phyloP scores from a whole-genome alignment of 2,329 filamentous ascomycete genomes.

The Myrmaecium sp. region DNA sequence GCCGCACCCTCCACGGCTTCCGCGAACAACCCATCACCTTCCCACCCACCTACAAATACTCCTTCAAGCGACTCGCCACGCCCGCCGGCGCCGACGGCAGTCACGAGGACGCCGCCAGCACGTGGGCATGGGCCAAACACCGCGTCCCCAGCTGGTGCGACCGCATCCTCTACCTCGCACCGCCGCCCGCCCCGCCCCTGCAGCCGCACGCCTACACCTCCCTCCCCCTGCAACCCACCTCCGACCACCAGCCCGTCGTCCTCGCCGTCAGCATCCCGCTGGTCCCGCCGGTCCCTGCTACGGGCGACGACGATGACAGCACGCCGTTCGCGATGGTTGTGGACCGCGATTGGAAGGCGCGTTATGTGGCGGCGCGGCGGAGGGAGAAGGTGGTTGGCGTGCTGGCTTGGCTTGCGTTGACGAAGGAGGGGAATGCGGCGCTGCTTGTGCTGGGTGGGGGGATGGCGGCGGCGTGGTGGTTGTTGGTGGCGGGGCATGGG shows the following conservation, averaged over 20 bases:
- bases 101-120: conserved; percentile 7
- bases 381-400: conserved; percentile 44
- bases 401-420: conserved; percentile 35
- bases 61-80: conserved; percentile 17
- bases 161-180: conserved; percentile 56
- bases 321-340: conserved; percentile 42
- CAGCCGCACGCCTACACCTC: conserved; percentile 48
- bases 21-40: conserved; percentile 59
- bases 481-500: conserved; percentile 9
- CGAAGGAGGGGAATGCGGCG: conserved; percentile 27
- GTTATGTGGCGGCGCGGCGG: conserved; percentile 35
- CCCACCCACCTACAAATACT: conserved; percentile 89
- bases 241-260: conserved; percentile 76
- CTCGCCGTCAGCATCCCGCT: conserved; percentile 43
- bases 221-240: conserved; percentile 62
- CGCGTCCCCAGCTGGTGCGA: conserved; percentile 92
- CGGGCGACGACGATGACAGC: conserved; percentile 18
- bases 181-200: conserved; percentile 26
- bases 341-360: conserved; percentile 39
- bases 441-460: conserved; percentile 14
- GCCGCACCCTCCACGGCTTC: conserved; percentile 61
- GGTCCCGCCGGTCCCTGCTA: conserved; percentile 13
- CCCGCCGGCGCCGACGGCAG: conserved; percentile 22
- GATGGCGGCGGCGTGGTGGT: conserved; percentile 12
- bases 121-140: conserved; percentile 62